phyloP scores from a whole-genome alignment of 108 stramenopile genomes.

The Nitzschia sp. region DNA sequence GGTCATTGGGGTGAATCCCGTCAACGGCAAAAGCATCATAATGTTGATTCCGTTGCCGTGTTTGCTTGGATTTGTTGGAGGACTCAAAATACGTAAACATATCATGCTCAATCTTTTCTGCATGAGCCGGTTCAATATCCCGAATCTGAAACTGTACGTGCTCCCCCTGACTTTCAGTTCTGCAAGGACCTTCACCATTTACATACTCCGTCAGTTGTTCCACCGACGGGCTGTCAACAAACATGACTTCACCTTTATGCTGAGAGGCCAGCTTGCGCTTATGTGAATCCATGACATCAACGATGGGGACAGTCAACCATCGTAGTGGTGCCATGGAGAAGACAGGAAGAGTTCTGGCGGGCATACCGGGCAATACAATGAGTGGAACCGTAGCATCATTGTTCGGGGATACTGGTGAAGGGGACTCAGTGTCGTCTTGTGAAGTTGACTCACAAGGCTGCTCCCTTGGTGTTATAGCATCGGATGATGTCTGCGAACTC shows the following conservation, averaged over 20 bases:
- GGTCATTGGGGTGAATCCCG: slow-evolving; percentile 58
- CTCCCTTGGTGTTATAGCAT: background rate
- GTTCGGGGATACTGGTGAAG: background rate
- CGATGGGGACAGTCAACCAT: slow-evolving; percentile 46
- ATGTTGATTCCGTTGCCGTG: background rate
- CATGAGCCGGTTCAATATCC: slow-evolving; percentile 24
- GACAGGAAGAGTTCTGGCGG: slow-evolving; percentile 34
- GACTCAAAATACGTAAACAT: slow-evolving; percentile 40
- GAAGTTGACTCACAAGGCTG: background rate
- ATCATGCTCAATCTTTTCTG: slow-evolving; percentile 29
- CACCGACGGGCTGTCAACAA: slow-evolving; percentile 47
- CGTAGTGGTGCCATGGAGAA: slow-evolving; percentile 45
- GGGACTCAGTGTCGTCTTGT: background rate
- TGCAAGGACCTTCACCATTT: slow-evolving; percentile 22
- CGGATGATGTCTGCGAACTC: no score
- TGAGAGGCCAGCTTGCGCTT: slow-evolving; percentile 39
- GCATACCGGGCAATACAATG: slow-evolving; percentile 61
- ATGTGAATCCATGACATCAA: slow-evolving; percentile 47
- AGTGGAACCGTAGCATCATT: slow-evolving; percentile 22
- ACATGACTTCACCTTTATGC: slow-evolving; percentile 45
- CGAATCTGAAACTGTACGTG: slow-evolving; percentile 31
- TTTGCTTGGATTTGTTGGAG: background rate
- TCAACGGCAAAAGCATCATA: slow-evolving; percentile 37
- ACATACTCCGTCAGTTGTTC: slow-evolving; percentile 32
- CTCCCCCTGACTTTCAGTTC: slow-evolving; percentile 23